These are phyloP conservation scores for Rehmannia glutinosa DNA, from an alignment of 257 asterid species.

Conservation along the genomic window DNA sequence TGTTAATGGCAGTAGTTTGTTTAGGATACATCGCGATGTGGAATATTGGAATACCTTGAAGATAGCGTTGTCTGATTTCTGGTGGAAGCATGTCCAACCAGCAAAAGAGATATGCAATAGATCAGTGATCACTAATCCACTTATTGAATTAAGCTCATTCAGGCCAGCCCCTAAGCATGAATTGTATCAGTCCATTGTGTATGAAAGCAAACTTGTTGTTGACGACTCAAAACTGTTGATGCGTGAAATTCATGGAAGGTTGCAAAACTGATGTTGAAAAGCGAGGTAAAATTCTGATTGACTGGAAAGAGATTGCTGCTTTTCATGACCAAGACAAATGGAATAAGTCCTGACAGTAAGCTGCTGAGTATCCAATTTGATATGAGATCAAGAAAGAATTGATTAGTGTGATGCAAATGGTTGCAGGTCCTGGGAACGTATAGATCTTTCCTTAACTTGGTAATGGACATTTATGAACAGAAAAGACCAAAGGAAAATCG, in stretches of 20 bases:
- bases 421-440: neutral
- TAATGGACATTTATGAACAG: neutral
- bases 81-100: constrained; percentile 91
- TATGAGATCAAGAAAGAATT: neutral
- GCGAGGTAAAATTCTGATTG: neutral
- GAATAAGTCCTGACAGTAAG: neutral
- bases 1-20: constrained; percentile 68
- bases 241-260: constrained; percentile 51
- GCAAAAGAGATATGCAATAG: constrained; percentile 53
- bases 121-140: constrained; percentile 49
- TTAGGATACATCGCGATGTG: constrained; percentile 55
- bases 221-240: constrained; percentile 50
- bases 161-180: constrained; percentile 70
- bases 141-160: constrained; percentile 34
- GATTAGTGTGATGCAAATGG: neutral
- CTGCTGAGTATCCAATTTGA: neutral
- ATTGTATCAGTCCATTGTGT: constrained; percentile 31
- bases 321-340: neutral
- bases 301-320: neutral
- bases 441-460: neutral
- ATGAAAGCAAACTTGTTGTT: constrained; percentile 47
- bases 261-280: constrained; percentile 27
- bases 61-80: constrained; percentile 76
- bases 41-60: constrained; percentile 62
- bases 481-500: neutral